A percentile compares a stretch with the other conserved stretches of the same genome.
phyloP scores from a whole-genome alignment of 1,139 yeast genomes.

The Geotrichum reessii region DNA sequence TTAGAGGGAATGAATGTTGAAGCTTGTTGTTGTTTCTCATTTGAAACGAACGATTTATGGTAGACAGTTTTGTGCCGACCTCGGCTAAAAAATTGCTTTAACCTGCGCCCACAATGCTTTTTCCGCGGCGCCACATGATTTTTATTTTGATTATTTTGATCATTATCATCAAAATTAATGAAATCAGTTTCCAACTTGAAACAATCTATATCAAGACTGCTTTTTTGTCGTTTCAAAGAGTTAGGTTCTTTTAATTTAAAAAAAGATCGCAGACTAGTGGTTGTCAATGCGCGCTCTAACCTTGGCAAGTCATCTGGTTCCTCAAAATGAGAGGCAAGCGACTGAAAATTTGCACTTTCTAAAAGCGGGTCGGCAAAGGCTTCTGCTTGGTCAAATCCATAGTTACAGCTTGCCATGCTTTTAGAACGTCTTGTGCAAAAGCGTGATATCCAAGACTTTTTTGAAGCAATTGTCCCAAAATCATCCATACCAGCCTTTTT shows the following conservation, averaged over 20 bases:
- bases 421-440: background rate
- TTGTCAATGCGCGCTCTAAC: background rate
- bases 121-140: background rate
- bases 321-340: background rate
- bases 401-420: background rate
- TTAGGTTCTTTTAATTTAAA: background rate
- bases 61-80: background rate
- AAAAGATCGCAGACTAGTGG: background rate
- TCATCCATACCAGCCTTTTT: background rate
- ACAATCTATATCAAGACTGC: background rate
- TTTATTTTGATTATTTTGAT: background rate
- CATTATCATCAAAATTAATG: background rate
- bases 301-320: background rate
- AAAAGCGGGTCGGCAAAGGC: background rate
- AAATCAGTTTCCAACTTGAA: background rate
- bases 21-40: background rate
- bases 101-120: background rate
- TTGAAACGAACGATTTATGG: background rate
- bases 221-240: background rate
- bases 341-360: background rate
- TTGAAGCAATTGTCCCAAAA: background rate
- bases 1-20: background rate
- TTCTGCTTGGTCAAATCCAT: background rate
- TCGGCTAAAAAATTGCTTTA: background rate
- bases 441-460: background rate